Conservation (phyloP, 208 protist species). For the Blastocrithidia nonstop region DNA sequence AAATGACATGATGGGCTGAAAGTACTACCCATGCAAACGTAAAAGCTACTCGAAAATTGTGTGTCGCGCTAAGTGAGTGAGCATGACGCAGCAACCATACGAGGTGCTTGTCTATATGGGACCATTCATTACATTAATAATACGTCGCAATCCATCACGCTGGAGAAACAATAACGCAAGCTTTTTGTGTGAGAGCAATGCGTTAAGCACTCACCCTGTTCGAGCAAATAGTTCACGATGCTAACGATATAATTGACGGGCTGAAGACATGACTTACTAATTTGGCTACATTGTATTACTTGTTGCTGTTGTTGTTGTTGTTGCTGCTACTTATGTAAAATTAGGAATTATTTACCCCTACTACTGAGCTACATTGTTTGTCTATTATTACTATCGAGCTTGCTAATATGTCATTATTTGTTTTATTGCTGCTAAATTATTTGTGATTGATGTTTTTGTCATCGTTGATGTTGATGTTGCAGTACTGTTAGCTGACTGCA, state of each 20-base stretch:
- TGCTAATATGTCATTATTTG: too few species aligned
- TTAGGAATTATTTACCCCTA: conserved; percentile 2
- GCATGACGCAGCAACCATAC: conserved; percentile 54
- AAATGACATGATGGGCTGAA: conserved; percentile 58
- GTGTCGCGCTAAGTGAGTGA: conserved; percentile 41
- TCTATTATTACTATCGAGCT: too few species aligned
- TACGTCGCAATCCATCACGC: conserved; percentile 27
- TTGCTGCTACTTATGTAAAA: background rate
- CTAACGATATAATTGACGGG: conserved; percentile 16
- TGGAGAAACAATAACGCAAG: conserved; percentile 61
- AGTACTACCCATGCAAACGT: conserved; percentile 32
- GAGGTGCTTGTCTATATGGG: conserved; percentile 22
- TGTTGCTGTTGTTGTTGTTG: background rate
- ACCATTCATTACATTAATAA: conserved; percentile 22
- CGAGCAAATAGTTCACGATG: conserved; percentile 39
- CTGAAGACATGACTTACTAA: conserved; percentile 12
- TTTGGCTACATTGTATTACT: conserved; percentile 5
- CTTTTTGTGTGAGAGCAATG: conserved; percentile 64
- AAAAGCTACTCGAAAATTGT: conserved; percentile 67
- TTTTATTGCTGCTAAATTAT: too few species aligned
- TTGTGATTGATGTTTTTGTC: too few species aligned
- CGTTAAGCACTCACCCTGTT: conserved; percentile 54
- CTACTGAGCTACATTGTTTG: conserved; percentile 4
- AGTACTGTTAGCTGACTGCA: conserved; percentile 8
- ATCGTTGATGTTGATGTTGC: too few species aligned